Evolutionary conservation across 768 basidiomycete genomes (phyloP).

Genomic region (Calocera viscosa): DNA sequence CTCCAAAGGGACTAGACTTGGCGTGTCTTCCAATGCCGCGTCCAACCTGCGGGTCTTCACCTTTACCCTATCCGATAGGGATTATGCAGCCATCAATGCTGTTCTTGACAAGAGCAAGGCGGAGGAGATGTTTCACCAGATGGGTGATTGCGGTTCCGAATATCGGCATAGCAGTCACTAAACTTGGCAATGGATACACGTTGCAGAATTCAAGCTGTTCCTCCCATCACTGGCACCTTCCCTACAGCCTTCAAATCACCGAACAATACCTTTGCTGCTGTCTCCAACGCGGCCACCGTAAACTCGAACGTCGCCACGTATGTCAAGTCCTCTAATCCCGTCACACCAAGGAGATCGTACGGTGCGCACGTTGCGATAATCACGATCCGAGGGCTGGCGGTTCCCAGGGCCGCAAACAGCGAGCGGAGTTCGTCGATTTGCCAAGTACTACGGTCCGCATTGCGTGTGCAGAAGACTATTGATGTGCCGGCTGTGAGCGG

Average conservation of each 20-base stretch:
- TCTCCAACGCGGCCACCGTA: conserved; percentile 39
- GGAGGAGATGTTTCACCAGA: conserved; percentile 45
- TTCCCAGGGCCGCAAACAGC: conserved; percentile 20
- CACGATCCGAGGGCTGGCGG: conserved; percentile 29
- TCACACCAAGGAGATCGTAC: conserved; percentile 39
- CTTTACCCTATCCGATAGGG: conserved; percentile 43
- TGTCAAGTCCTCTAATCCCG: conserved; percentile 14
- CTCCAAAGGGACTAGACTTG: conserved; percentile 51
- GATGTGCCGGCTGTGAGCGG: conserved; percentile 15
- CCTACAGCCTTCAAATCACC: conserved; percentile 26
- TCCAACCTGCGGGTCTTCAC: conserved; percentile 55
- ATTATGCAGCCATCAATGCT: conserved; percentile 49
- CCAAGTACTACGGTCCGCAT: conserved; percentile 43
- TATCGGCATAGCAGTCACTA: conserved; percentile 40
- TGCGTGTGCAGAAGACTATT: conserved; percentile 46
- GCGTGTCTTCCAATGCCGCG: conserved; percentile 57
- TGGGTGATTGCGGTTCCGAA: conserved; percentile 78
- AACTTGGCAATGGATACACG: background rate
- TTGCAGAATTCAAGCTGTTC: background rate
- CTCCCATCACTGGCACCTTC: conserved; percentile 23
- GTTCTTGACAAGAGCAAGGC: conserved; percentile 53
- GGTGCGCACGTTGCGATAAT: conserved; percentile 53
- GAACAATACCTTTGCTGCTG: conserved; percentile 35
- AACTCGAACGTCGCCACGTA: conserved; percentile 50
- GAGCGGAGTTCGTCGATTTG: conserved; percentile 35